Conservation (phyloP, 1,284 basidiomycete genomes). For the Sporisorium reilianum region DNA sequence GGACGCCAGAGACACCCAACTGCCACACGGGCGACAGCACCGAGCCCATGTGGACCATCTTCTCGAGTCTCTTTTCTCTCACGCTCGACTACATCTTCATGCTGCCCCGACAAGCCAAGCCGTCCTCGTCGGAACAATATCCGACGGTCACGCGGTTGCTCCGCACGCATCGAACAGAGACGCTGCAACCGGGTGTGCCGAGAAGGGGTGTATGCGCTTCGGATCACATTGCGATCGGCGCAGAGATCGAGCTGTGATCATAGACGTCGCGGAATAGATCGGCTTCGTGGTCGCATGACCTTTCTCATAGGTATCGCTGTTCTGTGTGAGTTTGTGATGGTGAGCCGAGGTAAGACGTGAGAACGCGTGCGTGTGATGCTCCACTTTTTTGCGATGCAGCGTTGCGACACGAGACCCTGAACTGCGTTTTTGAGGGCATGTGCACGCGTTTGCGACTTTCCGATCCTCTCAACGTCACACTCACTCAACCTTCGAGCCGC, state of each 20-base stretch:
- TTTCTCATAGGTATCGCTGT: neutral
- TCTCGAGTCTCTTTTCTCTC: constrained; percentile 62
- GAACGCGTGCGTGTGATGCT: constrained; percentile 4
- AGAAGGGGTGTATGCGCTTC: constrained; percentile 82
- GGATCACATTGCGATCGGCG: constrained; percentile 84
- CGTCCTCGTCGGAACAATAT: constrained; percentile 15
- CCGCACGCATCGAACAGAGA: constrained; percentile 76
- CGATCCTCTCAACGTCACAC: too few relatives aligned
- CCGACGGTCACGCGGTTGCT: constrained; percentile 76
- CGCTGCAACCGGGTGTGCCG: constrained; percentile 82
- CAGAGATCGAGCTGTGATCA: constrained; percentile 50
- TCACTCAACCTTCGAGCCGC: neutral
- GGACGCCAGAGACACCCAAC: constrained; percentile 47
- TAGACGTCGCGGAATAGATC: neutral
- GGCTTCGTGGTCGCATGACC: neutral
- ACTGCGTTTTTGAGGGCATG: neutral
- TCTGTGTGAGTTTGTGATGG: neutral
- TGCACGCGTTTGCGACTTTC: too few relatives aligned
- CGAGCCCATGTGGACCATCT: constrained; percentile 69
- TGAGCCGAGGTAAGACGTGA: neutral
- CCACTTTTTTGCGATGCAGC: neutral
- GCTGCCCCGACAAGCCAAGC: constrained; percentile 59
- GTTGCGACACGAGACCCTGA: neutral
- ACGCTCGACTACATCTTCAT: constrained; percentile 81
- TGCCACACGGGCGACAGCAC: constrained; percentile 52